Conservation (phyloP, 208 protist species). For the Acanthamoeba triangularis region DNA sequence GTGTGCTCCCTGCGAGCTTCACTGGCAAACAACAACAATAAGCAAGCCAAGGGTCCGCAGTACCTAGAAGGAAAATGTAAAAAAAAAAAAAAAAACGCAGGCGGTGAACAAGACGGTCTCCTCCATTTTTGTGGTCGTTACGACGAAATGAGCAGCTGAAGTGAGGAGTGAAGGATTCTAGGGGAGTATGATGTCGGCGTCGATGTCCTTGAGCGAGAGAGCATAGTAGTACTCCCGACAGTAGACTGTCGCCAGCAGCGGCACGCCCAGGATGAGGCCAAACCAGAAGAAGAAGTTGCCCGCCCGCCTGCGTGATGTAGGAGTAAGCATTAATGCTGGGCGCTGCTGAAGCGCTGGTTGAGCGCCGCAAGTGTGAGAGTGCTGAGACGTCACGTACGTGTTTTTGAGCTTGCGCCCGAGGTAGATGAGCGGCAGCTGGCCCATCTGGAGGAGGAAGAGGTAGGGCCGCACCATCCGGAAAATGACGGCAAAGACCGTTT, state of each 20-base stretch:
- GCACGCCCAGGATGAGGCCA: slow-evolving; percentile 58
- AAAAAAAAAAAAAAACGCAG: too few species aligned
- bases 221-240: slow-evolving; percentile 76
- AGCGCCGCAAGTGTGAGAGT: background rate
- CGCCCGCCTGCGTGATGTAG: background rate
- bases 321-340: background rate
- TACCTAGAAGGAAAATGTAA: too few species aligned
- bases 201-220: slow-evolving; percentile 10
- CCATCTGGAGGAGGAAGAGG: slow-evolving; percentile 69
- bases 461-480: slow-evolving; percentile 70
- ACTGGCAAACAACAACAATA: too few species aligned
- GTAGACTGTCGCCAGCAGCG: slow-evolving; percentile 70
- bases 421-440: slow-evolving; percentile 74
- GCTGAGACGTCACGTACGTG: background rate
- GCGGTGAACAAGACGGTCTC: too few species aligned
- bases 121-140: too few species aligned
- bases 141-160: too few species aligned
- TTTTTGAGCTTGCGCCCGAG: slow-evolving; percentile 46
- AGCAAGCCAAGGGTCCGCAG: too few species aligned
- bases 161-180: too few species aligned
- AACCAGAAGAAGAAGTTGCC: slow-evolving; percentile 79
- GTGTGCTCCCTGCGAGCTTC: too few species aligned
- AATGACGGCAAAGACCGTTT: slow-evolving; percentile 57
- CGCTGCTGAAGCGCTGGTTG: background rate
- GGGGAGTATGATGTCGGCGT: too few species aligned